Base-by-base conservation (phyloP, 179 eudicot species). In the Nepenthes alata region DNA sequence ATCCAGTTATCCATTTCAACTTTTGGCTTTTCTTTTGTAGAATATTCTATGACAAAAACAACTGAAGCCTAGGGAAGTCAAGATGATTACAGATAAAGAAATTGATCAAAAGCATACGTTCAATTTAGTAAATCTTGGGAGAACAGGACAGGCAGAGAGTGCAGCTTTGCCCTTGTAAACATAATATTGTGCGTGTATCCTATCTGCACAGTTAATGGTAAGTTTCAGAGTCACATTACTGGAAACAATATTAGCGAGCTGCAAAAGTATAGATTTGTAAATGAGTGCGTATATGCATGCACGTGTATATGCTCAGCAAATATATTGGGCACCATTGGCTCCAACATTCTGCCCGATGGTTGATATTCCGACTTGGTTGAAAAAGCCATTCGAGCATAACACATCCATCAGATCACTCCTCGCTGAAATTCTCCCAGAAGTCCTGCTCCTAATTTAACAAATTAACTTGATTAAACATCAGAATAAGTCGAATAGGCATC, bases 81-180 rank as follows among this genome's bases (percentile, higher is more conserved):
- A 16, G 48, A n/a, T 6, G 39, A 37, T 45, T 8, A 52, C 56
- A 13, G 44, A 35, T 15, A 3, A 45, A 13, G 16, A 34, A 25
- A 35, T 37, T 47, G 10, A 34, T 58, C 13, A 62, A 9, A 47
- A 66, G n/a, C 87, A 59, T 89, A 93, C 98, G 62, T 75, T 70
- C 38, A 65, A 11, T 77, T 74, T 83, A 57, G 37, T 66, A 62
- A 89, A 89, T 44, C 53, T 83, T 35, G 98, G 93, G 53, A 81
- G 80, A 62, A 78, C 57, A 61, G 97, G 98, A 3, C 55, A 49
- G 53, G 85, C 85, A 67, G 90, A 63, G 37, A 93, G 80, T 58
- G 95, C 90, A 48, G 94, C 95, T 77, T 89, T 93, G 61, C 98
- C 98, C 76, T 93, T 93, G 82, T 70, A 93, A 62, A 93, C 58